Percentiles rank a stretch among this genome's conserved stretches.
These are phyloP conservation scores for Solanum pinnatisectum DNA, from an alignment of 257 asterid genomes.

Conservation along the genomic window DNA sequence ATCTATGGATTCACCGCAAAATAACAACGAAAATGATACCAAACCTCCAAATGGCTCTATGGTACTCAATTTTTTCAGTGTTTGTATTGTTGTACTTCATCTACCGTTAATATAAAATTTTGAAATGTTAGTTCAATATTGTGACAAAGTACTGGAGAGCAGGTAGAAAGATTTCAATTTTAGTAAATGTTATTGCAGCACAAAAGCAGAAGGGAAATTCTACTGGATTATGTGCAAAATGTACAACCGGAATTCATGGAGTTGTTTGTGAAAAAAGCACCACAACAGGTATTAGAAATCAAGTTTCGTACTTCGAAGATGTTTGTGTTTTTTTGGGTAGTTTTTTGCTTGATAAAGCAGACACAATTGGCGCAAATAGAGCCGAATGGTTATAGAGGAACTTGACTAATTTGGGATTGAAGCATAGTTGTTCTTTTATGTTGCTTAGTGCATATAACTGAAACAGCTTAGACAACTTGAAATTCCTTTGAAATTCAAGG, in stretches of 20 bases:
- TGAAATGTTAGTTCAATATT: background rate
- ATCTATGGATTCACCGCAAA: slow-evolving; percentile 7
- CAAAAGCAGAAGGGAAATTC: slow-evolving; percentile 77
- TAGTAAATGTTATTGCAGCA: slow-evolving; percentile 23
- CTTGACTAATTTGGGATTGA: background rate
- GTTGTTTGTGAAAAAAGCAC: slow-evolving; percentile 79
- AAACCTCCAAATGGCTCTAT: slow-evolving; percentile 54
- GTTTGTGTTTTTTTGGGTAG: background rate
- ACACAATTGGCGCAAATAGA: background rate
- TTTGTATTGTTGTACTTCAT: background rate
- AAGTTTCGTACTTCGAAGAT: background rate
- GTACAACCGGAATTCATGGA: slow-evolving; percentile 99
- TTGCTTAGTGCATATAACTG: background rate
- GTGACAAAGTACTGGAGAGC: background rate
- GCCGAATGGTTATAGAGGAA: background rate
- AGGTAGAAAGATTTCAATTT: background rate
- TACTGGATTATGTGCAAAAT: slow-evolving; percentile 89
- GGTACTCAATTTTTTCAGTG: slow-evolving; percentile 25
- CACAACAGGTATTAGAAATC: slow-evolving; percentile 58
- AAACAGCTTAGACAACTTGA: background rate
- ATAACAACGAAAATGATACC: slow-evolving; percentile 20
- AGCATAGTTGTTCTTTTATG: background rate
- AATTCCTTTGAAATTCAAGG: background rate
- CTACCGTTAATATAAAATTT: background rate
- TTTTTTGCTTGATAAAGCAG: background rate